Evolutionary conservation across 2,329 filamentous ascomycete species (phyloP).

Genomic region (Knufia fluminis): DNA sequence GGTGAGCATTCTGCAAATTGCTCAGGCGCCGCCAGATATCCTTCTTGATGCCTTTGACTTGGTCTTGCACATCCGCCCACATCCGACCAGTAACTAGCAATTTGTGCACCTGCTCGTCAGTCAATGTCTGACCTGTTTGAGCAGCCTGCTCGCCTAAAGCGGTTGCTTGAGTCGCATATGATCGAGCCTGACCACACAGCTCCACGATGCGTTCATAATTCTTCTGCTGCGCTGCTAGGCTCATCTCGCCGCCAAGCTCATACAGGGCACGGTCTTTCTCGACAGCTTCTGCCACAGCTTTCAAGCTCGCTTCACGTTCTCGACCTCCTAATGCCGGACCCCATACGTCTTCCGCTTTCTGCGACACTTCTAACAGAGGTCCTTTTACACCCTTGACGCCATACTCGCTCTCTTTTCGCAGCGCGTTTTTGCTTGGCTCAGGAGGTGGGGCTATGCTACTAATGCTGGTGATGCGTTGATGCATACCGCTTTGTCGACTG

Average conservation of each 20-base stretch:
- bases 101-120: conserved; percentile 72
- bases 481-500: conserved; percentile 51
- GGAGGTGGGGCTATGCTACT: conserved; percentile 32
- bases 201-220: conserved; percentile 85
- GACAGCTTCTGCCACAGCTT: conserved; percentile 64
- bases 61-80: conserved; percentile 88
- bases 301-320: conserved; percentile 82
- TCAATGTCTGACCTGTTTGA: conserved; percentile 47
- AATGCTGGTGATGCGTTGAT: conserved; percentile 48
- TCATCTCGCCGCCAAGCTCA: conserved; percentile 66
- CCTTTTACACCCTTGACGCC: conserved; percentile 79
- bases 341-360: conserved; percentile 96
- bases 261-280: conserved; percentile 74
- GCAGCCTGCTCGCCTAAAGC: conserved; percentile 53
- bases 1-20: conserved; percentile 52
- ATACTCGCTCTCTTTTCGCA: conserved; percentile 87
- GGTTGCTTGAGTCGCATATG: conserved; percentile 69
- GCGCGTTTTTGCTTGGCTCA: conserved; percentile 69
- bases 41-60: conserved; percentile 77
- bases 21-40: conserved; percentile 79
- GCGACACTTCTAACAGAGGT: conserved; percentile 78
- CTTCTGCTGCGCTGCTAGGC: conserved; percentile 78
- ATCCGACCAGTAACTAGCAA: conserved; percentile 83
- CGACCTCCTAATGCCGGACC: conserved; percentile 84
- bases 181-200: conserved; percentile 74